Percentiles rank a stretch among this genome's conserved stretches.
phyloP scores from a whole-genome alignment of 805 yeast genomes.

The Nakazawaea sp. region DNA sequence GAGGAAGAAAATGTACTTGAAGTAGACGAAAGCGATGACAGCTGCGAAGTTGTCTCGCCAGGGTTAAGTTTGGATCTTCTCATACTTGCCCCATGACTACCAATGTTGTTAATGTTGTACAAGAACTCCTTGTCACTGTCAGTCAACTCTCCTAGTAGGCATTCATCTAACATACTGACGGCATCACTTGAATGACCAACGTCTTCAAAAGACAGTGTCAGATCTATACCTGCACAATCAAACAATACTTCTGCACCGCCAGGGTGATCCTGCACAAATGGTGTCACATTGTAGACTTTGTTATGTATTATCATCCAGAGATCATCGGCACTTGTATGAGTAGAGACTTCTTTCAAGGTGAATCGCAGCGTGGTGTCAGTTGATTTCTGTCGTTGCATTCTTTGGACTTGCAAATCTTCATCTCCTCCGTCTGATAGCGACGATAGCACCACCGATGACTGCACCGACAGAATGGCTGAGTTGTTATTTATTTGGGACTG shows the following conservation, averaged over 20 bases:
- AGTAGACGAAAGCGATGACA: background rate
- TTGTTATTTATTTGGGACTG: too few relatives aligned
- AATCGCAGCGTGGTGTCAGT: too few relatives aligned
- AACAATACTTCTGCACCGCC: conserved; percentile 81
- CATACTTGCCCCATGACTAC: background rate
- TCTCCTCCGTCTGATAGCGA: too few relatives aligned
- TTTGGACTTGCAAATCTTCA: too few relatives aligned
- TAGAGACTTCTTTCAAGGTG: conserved; percentile 37
- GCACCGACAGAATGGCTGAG: too few relatives aligned
- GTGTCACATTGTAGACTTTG: conserved; percentile 59
- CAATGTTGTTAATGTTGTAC: conserved; percentile 16
- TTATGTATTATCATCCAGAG: conserved; percentile 69
- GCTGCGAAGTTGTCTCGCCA: background rate
- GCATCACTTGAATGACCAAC: conserved; percentile 74
- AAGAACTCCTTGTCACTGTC: conserved; percentile 53
- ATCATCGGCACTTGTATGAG: conserved; percentile 42
- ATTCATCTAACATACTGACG: conserved; percentile 79
- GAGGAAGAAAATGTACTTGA: conserved; percentile 5
- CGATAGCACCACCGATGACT: too few relatives aligned
- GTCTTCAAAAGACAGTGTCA: conserved; percentile 64
- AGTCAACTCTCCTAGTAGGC: conserved; percentile 70
- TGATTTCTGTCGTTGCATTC: too few relatives aligned
- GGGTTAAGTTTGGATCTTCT: too few relatives aligned
- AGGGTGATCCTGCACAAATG: conserved; percentile 56
- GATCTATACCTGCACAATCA: conserved; percentile 79